Evolutionary conservation across 495 filamentous ascomycete genomes (phyloP), one percentile per base, ranked within the genome.

Genomic region (Chaetomium tenue): DNA sequence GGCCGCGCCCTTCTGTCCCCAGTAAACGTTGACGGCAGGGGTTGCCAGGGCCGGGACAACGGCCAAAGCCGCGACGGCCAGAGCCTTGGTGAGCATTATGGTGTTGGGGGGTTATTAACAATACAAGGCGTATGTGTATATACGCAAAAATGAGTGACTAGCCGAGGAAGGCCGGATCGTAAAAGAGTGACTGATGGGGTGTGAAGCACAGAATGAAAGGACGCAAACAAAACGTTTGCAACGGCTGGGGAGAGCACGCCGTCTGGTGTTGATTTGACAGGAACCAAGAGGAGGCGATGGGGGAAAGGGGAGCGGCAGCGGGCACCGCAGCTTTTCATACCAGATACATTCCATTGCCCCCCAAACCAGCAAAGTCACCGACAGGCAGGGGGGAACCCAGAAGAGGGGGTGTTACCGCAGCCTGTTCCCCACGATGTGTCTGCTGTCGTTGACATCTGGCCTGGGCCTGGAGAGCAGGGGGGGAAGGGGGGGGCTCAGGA

Each of bases 141-240:
- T 23, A 65, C 50, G 50, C 37, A 61, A 71, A 71, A 71, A 68
- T 18, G 70, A 70, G 68, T 61, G 66, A 56, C 48, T 63, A 42
- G 63, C 25, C 53, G 46, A 58, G 57, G 22, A 37, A 68, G 75
- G 76, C 74, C 71, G 52, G 60, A 70, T 65, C 64, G 60, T 71
- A 71, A 74, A 64, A 15, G 71, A 78, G 68, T 61, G 75, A 73
- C 66, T 70, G 61, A 60, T 70, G 66, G 15, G 37, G 59, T 71
- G 70, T 63, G 53, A 64, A 53, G 69, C 68, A 70, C 62, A 63
- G 69, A 78, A 78, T 59, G 78, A 80, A 73, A 76, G 78, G 76
- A 80, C 78, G 78, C 76, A 80, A 77, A 78, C 78, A 69, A 73
- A 70, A 71, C 52, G 75, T 74, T 66, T 76, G 74, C 76, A 66